phyloP scores from a whole-genome alignment of 805 yeast genomes.

The Pichia exigua region DNA sequence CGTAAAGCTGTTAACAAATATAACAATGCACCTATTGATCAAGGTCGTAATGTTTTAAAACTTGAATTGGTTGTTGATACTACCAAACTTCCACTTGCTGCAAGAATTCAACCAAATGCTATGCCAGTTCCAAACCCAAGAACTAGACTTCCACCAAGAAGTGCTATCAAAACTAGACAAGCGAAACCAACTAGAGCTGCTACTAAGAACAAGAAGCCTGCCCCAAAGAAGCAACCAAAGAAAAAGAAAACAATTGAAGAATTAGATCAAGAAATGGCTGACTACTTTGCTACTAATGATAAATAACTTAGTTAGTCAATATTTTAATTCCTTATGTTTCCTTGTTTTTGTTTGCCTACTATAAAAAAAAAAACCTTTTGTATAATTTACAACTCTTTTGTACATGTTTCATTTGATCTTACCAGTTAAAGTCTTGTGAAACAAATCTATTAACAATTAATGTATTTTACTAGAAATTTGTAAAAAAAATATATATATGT shows the following conservation, averaged over 20 bases:
- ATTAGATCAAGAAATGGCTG: conserved; percentile 97
- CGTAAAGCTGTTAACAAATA: conserved; percentile 70
- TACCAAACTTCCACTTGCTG: conserved; percentile 59
- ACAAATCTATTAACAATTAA: background rate
- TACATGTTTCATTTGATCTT: background rate
- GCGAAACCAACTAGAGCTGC: conserved; percentile 17
- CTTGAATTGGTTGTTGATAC: conserved; percentile 84
- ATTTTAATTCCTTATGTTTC: background rate
- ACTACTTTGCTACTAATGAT: conserved; percentile 65
- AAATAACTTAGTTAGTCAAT: background rate
- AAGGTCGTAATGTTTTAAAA: conserved; percentile 69
- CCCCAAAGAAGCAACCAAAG: conserved; percentile 30
- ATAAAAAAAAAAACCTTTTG: background rate
- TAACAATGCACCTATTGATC: conserved; percentile 91
- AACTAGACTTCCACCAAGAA: conserved; percentile 11
- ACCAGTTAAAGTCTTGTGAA: background rate
- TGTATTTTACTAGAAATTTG: background rate
- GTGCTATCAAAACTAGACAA: conserved; percentile 26
- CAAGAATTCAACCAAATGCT: conserved; percentile 56
- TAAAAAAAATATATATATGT: too few relatives aligned
- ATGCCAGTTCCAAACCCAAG: conserved; percentile 31
- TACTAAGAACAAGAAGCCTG: background rate
- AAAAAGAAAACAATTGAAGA: conserved; percentile 77
- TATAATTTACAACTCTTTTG: background rate
- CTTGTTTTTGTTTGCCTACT: background rate